A percentile compares a stretch with the other conserved stretches of the same genome.
phyloP scores from a whole-genome alignment of 441 rosid genomes.

The Populus trichocarpa region DNA sequence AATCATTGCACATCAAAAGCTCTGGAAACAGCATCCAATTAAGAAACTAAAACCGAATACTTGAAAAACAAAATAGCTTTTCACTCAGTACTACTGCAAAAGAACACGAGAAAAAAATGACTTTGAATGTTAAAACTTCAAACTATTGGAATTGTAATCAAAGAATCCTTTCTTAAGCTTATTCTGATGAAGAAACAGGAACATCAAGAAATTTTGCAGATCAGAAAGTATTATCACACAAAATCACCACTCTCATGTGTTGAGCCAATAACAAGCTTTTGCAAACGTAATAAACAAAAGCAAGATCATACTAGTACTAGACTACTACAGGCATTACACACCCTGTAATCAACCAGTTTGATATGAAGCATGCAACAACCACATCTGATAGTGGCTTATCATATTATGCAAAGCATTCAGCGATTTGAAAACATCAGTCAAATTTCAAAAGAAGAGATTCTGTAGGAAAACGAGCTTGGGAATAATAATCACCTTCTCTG shows the following conservation, averaged over 20 bases:
- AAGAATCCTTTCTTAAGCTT: background rate
- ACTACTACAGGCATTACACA: background rate
- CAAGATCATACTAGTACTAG: background rate
- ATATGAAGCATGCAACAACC: background rate
- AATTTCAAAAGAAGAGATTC: background rate
- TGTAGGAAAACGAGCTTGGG: slow-evolving; percentile 3
- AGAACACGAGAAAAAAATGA: background rate
- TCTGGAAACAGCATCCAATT: background rate
- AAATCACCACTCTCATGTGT: background rate
- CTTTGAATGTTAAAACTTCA: background rate
- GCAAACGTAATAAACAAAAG: background rate
- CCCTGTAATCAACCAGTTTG: background rate
- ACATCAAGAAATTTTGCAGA: background rate
- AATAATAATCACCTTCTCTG: slow-evolving; percentile 66
- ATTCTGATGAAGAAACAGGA: background rate
- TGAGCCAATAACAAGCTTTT: background rate
- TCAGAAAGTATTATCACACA: background rate
- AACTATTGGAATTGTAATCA: background rate
- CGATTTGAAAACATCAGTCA: background rate
- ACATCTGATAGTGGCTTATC: background rate
- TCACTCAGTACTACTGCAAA: background rate
- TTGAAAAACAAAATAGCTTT: background rate
- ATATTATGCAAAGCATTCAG: background rate
- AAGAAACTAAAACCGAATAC: background rate
- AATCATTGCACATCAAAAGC: background rate